Percentiles rank a stretch among this genome's conserved stretches.
phyloP scores from a whole-genome alignment of 768 basidiomycete genomes.

The Neoboletus subvelutipes region DNA sequence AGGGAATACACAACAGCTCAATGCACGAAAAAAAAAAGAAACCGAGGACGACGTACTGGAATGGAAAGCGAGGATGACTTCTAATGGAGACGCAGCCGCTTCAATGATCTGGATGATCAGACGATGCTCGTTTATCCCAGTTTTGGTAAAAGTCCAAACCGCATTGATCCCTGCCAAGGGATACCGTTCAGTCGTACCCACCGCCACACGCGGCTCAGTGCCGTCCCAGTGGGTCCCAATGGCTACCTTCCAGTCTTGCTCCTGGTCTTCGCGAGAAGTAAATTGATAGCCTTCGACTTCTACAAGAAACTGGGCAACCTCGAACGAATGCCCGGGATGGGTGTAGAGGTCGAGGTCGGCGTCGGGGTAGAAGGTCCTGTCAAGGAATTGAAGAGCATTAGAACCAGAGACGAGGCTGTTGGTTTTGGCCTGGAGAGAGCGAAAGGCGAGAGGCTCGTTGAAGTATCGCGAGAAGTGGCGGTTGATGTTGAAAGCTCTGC shows the following conservation, averaged over 20 bases:
- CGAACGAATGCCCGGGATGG: slow-evolving; percentile 29
- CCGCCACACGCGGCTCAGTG: slow-evolving; percentile 1
- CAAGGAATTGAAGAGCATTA: slow-evolving; percentile 51
- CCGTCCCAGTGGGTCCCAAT: slow-evolving; percentile 21
- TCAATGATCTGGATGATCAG: slow-evolving; percentile 43
- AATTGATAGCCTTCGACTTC: slow-evolving; percentile 32
- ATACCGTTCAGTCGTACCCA: neutral
- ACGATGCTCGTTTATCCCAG: neutral
- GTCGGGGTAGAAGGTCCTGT: slow-evolving; percentile 40
- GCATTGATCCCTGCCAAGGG: slow-evolving; percentile 2
- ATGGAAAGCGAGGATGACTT: slow-evolving; percentile 46
- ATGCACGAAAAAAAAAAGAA: neutral
- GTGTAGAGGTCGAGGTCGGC: slow-evolving; percentile 56
- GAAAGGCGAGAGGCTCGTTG: slow-evolving; percentile 38
- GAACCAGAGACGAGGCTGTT: slow-evolving; percentile 54
- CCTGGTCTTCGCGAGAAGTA: slow-evolving; percentile 22
- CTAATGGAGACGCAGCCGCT: slow-evolving; percentile 15
- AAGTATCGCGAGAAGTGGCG: slow-evolving; percentile 39
- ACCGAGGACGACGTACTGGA: slow-evolving; percentile 37
- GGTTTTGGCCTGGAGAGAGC: slow-evolving; percentile 42
- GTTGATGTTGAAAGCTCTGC: slow-evolving; percentile 37
- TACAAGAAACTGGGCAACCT: slow-evolving; percentile 38
- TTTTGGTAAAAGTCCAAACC: slow-evolving; percentile 29
- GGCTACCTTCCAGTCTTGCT: slow-evolving; percentile 11
- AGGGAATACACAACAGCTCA: too few relatives aligned